A percentile compares a stretch with the other conserved stretches of the same genome.
Conservation (phyloP, 495 filamentous ascomycete genomes). For the Aspergillus funiculosus region DNA sequence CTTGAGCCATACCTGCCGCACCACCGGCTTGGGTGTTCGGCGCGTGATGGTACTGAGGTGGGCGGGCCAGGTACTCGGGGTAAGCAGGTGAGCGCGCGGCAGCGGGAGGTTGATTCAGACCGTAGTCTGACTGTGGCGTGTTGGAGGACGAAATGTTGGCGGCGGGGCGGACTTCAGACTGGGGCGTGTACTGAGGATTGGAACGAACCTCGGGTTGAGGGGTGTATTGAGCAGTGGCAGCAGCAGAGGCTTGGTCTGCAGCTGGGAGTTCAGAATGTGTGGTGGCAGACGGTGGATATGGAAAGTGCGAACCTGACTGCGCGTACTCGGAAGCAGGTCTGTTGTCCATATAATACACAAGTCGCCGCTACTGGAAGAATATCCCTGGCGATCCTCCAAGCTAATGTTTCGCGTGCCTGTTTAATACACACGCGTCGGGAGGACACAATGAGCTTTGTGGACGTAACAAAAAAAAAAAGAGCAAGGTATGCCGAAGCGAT, state of each 20-base stretch:
- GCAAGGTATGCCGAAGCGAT: constrained; percentile 16
- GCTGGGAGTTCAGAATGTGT: constrained; percentile 71
- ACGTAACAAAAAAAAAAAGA: constrained; percentile 13
- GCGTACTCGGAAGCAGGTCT: constrained; percentile 86
- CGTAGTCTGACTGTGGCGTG: constrained; percentile 86
- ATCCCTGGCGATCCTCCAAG: constrained; percentile 23
- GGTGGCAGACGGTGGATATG: constrained; percentile 64
- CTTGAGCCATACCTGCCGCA: constrained; percentile 92
- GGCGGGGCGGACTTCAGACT: constrained; percentile 71
- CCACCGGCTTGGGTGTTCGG: constrained; percentile 65
- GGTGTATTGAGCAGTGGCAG: constrained; percentile 47
- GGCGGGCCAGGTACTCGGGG: constrained; percentile 66
- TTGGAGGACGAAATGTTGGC: constrained; percentile 60
- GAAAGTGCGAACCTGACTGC: constrained; percentile 97
- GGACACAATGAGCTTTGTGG: constrained; percentile 29
- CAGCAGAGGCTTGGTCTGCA: constrained; percentile 85
- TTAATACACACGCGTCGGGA: constrained; percentile 25
- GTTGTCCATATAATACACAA: constrained; percentile 63
- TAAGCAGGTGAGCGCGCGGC: constrained; percentile 75
- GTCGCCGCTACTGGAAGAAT: constrained; percentile 23
- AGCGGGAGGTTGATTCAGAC: constrained; percentile 62
- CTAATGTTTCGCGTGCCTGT: constrained; percentile 24
- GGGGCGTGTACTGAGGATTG: constrained; percentile 51
- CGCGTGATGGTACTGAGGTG: constrained; percentile 59
- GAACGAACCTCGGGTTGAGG: constrained; percentile 44